phyloP scores from a whole-genome alignment of 1,139 yeast species.

The Debaryomyces psychrophilus region DNA sequence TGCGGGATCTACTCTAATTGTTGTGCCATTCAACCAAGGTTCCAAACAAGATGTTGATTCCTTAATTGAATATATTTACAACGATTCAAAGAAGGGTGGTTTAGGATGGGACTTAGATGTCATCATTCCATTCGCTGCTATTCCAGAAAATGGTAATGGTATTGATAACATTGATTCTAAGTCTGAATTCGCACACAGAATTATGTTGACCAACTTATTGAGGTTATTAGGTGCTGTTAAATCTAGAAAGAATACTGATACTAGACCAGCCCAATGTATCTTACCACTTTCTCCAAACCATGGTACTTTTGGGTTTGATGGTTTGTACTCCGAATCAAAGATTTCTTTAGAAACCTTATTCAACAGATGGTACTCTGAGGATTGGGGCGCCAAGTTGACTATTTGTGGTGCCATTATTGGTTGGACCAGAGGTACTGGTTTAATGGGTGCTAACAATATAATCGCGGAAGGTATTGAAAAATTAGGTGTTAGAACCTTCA shows the following conservation, averaged over 20 bases:
- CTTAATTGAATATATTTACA: constrained; percentile 82
- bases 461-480: constrained; percentile 97
- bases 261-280: constrained; percentile 97
- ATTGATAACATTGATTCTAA: constrained; percentile 89
- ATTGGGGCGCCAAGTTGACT: constrained; percentile 93
- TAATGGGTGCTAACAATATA: constrained; percentile 95
- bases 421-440: constrained; percentile 99
- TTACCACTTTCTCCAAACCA: constrained; percentile 98
- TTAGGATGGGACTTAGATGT: constrained; percentile 98
- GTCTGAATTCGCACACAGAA: constrained; percentile 97
- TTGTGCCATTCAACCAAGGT: constrained; percentile 98
- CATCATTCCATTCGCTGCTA: constrained; percentile 96
- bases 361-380: constrained; percentile 98
- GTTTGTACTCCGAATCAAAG: constrained; percentile 97
- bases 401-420: constrained; percentile 98
- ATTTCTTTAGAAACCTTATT: constrained; percentile 91
- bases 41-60: constrained; percentile 92
- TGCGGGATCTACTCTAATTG: constrained; percentile 85
- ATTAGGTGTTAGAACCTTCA: constrained; percentile 95
- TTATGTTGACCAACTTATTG: constrained; percentile 93
- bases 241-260: constrained; percentile 80
- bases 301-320: constrained; percentile 97
- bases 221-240: constrained; percentile 92
- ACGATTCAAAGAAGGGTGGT: constrained; percentile 81
- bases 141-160: constrained; percentile 98